Base-by-base conservation (phyloP, 2,329 filamentous ascomycete species). In the Chrysoporthe deuterocubensis region DNA sequence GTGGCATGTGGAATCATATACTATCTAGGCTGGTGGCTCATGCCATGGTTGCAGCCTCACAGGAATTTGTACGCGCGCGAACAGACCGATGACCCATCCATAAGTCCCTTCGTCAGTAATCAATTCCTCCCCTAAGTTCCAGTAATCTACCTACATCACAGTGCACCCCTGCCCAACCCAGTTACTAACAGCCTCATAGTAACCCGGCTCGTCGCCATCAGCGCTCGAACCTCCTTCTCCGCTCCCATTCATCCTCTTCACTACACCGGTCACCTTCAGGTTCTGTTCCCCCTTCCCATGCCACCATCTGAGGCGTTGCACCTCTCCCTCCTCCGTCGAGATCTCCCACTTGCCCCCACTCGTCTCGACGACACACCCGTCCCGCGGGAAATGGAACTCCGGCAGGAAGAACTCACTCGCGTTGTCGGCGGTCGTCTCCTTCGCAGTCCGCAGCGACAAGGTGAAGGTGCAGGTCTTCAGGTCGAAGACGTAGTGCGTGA, bases 261-360 rank as follows among this genome's bases (percentile, higher is more conserved):
- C 88, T 26, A 92, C 81, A 0, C 96, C 96, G 26, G 86, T 89
- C 9, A 97, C 85, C 70, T 86, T 91, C 65, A 99, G 84, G 60
- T 82, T 89, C 79, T 98, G 95, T 72, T 94, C 89, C 2, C 95
- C 96, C 66, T 91, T 90, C 0, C 88, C 88, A 79, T 99, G 94
- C 94, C 95, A 97, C 96, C 96, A 99, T 73, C 88, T 88, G 71
- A 99, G 80, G 71, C 87, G 87, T 81, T 97, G 95, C 69, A 93
- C 82, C 72, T 88, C 81, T 5, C 88, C 88, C 0, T 87, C 88
- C 70, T 92, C 87, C 9, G 88, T 85, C 72, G 88, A 89, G 69
- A 98, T 93, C 72, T 91, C 89, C 94, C 94, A 99, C 76, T 95
- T 96, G 7, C 96, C 96, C 0, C 91, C 92, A 62, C 88, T 93